Percentiles rank a stretch among this genome's conserved stretches.
Evolutionary conservation across 352 stramenopile genomes (phyloP).

Genomic region (Globisporangium megalacanthum): DNA sequence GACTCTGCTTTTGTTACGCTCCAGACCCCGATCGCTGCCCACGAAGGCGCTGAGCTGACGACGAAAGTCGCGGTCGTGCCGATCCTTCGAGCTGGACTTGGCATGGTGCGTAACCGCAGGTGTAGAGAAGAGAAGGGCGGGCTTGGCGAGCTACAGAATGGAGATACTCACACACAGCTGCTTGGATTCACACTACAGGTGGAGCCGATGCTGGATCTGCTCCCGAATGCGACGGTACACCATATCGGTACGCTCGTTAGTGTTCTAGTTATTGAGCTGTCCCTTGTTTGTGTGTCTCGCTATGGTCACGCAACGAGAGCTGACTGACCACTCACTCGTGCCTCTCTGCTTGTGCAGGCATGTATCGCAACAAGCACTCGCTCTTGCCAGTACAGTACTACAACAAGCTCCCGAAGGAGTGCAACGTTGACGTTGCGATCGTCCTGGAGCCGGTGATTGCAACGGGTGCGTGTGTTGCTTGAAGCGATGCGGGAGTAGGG

Average conservation of each 20-base stretch:
- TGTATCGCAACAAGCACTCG: constrained; percentile 89
- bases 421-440: constrained; percentile 90
- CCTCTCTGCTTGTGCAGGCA: constrained; percentile 26
- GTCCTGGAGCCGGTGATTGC: constrained; percentile 97
- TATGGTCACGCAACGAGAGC: not conserved
- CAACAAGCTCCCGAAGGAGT: constrained; percentile 96
- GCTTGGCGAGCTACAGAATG: not conserved
- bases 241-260: constrained; percentile 92
- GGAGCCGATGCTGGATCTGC: constrained; percentile 95
- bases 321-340: not conserved
- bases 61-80: constrained; percentile 94
- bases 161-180: constrained; percentile 1
- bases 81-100: constrained; percentile 92
- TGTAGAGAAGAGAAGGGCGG: too few species aligned
- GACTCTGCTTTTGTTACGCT: not conserved
- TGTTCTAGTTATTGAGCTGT: not conserved
- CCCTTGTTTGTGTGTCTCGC: not conserved
- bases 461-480: constrained; percentile 49
- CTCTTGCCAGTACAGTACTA: constrained; percentile 98
- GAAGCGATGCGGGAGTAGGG: too few species aligned
- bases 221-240: constrained; percentile 94
- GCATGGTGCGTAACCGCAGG: constrained; percentile 40
- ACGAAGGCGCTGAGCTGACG: constrained; percentile 84
- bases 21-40: constrained; percentile 68
- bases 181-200: constrained; percentile 52